A percentile compares a stretch with the other conserved stretches of the same genome.
Conservation (phyloP, 345 rosid genomes). For the Combretum micranthum region DNA sequence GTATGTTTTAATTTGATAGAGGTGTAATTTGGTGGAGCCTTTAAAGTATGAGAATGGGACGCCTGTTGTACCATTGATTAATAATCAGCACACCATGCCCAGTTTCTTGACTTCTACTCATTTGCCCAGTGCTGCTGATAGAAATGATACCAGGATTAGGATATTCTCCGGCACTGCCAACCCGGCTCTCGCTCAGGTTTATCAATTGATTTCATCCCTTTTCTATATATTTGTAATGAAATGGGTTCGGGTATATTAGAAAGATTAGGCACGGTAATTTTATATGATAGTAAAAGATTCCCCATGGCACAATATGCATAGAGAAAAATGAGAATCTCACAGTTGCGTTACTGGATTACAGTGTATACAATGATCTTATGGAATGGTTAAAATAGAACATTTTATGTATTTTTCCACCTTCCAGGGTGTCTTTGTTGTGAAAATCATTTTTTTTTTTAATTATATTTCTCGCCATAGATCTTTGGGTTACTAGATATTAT, state of each 20-base stretch:
- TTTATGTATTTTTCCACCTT: too few relatives aligned
- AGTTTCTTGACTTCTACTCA: conserved; percentile 33
- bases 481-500: too few relatives aligned
- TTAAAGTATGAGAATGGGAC: conserved; percentile 47
- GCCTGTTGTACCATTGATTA: conserved; percentile 38
- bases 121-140: conserved; percentile 23
- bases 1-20: conserved; percentile 19
- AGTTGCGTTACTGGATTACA: too few relatives aligned
- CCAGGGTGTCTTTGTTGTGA: too few relatives aligned
- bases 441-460: too few relatives aligned
- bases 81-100: conserved; percentile 21
- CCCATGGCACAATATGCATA: too few relatives aligned
- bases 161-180: conserved; percentile 94
- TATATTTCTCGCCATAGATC: too few relatives aligned
- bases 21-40: conserved; percentile 60
- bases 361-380: too few relatives aligned
- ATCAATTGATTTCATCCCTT: neutral
- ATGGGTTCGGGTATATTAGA: neutral
- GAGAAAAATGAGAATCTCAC: neutral
- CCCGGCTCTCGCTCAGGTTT: conserved; percentile 83
- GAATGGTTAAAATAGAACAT: too few relatives aligned
- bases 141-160: conserved; percentile 63
- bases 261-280: too few relatives aligned
- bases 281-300: too few relatives aligned
- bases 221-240: neutral